Percentiles rank a stretch among this genome's conserved stretches.
These are phyloP conservation scores for Corchorus capsularis DNA, from an alignment of 345 rosid genomes.

Conservation along the genomic window DNA sequence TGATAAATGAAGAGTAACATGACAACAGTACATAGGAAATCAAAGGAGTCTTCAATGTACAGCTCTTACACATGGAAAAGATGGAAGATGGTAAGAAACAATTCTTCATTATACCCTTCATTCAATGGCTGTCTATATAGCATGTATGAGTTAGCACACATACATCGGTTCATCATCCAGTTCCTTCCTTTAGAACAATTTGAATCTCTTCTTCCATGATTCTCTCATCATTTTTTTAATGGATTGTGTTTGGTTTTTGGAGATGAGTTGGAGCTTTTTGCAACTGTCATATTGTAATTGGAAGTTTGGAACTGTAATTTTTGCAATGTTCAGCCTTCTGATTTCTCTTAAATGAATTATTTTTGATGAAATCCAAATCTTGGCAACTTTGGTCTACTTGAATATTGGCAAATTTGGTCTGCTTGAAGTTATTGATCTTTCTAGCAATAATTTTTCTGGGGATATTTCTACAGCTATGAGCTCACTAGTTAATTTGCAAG, in stretches of 20 bases:
- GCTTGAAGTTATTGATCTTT: conserved; percentile 71
- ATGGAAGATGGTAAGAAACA: too few species aligned
- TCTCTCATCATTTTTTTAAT: conserved; percentile 5
- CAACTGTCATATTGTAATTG: conserved; percentile 25
- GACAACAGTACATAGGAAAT: too few species aligned
- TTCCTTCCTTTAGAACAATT: conserved; percentile 17
- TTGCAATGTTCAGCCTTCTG: background rate
- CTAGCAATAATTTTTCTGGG: conserved; percentile 68
- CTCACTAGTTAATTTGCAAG: conserved; percentile 58
- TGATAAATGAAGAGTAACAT: too few species aligned
- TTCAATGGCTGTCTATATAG: conserved; percentile 26
- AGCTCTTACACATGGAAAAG: too few species aligned
- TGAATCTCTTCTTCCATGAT: too few species aligned
- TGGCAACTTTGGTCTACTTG: too few species aligned
- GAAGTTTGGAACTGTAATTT: conserved; percentile 14
- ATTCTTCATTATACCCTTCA: conserved; percentile 12
- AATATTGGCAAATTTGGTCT: conserved; percentile 82
- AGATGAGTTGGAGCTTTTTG: conserved; percentile 15
- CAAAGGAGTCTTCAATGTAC: too few species aligned
- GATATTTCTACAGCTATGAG: conserved; percentile 72
- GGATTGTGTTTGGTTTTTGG: conserved; percentile 1
- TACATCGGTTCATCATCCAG: conserved; percentile 11
- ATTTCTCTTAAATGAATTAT: background rate
- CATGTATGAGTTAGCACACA: conserved; percentile 12
- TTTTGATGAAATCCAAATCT: too few species aligned